phyloP scores from a whole-genome alignment of 805 yeast species.

The Cyberlindnera saturnus region DNA sequence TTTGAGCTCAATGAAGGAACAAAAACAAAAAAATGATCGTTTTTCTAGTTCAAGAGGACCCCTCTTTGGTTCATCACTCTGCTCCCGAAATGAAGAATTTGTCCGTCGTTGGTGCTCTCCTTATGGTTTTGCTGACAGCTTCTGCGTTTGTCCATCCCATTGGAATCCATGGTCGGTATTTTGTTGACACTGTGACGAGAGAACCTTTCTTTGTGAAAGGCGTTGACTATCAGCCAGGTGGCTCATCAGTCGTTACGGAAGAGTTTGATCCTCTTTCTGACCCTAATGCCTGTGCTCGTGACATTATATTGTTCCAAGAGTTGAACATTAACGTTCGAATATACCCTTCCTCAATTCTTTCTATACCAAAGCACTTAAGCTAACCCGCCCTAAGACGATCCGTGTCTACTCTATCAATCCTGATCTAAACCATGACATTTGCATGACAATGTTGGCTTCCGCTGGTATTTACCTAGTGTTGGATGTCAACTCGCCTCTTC shows the following conservation, averaged over 20 bases:
- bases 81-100: too few relatives aligned
- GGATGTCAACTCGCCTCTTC: slow-evolving; percentile 86
- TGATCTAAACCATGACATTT: slow-evolving; percentile 72
- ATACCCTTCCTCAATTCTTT: slow-evolving; percentile 21
- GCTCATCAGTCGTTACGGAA: slow-evolving; percentile 66
- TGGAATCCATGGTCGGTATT: slow-evolving; percentile 60
- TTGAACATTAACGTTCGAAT: slow-evolving; percentile 62
- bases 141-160: slow-evolving; percentile 55
- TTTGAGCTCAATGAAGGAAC: too few relatives aligned
- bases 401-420: slow-evolving; percentile 87
- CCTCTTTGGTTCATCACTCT: too few relatives aligned
- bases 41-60: too few relatives aligned
- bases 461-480: slow-evolving; percentile 90
- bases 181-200: slow-evolving; percentile 66
- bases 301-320: slow-evolving; percentile 71
- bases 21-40: too few relatives aligned
- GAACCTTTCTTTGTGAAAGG: slow-evolving; percentile 81
- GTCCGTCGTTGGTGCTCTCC: too few relatives aligned
- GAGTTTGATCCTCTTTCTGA: slow-evolving; percentile 72
- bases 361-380: slow-evolving; percentile 37
- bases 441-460: slow-evolving; percentile 86
- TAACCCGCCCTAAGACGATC: slow-evolving; percentile 42
- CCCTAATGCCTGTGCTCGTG: slow-evolving; percentile 69
- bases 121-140: neutral
- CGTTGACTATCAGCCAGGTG: slow-evolving; percentile 95